Conservation (phyloP, 1,284 basidiomycete genomes). For the Cutaneotrichosporon mucoides region DNA sequence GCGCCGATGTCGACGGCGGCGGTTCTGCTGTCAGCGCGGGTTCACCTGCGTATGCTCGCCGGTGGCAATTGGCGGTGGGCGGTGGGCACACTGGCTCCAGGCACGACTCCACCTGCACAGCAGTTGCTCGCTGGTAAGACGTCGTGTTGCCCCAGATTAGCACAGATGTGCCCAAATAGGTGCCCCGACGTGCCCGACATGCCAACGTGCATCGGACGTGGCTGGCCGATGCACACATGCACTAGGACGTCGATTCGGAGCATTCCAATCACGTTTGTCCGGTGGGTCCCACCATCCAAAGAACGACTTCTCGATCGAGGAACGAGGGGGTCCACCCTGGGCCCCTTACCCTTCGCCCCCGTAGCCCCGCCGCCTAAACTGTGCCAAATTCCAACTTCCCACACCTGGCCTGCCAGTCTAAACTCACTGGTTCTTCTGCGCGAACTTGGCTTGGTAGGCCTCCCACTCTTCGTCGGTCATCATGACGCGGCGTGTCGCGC, state of each 20-base stretch:
- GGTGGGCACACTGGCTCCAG: no score
- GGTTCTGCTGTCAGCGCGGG: slow-evolving; percentile 9
- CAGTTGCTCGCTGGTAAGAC: no score
- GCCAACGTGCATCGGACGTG: background rate
- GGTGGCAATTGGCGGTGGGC: no score
- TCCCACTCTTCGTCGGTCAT: slow-evolving; percentile 48
- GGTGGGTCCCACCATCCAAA: no score
- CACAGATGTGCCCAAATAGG: no score
- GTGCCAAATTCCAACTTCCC: no score
- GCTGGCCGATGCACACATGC: background rate
- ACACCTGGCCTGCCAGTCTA: no score
- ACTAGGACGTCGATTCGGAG: no score
- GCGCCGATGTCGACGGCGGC: slow-evolving; percentile 41
- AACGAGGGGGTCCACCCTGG: background rate
- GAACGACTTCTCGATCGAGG: background rate
- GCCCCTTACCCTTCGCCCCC: background rate
- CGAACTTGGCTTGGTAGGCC: slow-evolving; percentile 37
- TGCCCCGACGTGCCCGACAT: background rate
- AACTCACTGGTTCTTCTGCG: slow-evolving; percentile 31
- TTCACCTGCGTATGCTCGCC: no score
- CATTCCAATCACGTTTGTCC: no score
- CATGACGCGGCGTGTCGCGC: slow-evolving; percentile 25
- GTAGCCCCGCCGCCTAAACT: no score
- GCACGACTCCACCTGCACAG: no score
- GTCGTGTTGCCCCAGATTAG: background rate